Evolutionary conservation across 2,329 filamentous ascomycete species (phyloP).

Genomic region (Phialophora expanda): DNA sequence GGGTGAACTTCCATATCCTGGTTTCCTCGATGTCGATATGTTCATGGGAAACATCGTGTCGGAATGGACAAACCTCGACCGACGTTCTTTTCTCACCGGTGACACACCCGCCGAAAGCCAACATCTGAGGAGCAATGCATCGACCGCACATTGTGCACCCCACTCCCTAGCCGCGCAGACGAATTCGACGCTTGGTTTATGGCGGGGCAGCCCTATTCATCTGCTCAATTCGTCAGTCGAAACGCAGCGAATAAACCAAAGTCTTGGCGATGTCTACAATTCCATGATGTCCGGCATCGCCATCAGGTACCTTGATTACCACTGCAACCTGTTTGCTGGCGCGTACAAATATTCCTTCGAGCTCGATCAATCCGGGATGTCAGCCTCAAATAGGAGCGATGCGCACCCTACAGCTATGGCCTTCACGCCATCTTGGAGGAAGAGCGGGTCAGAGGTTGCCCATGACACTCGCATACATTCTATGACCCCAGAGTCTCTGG

Average conservation of each 20-base stretch:
- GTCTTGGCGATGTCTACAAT: conserved; percentile 28
- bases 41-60: conserved; percentile 26
- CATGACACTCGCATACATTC: background rate
- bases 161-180: background rate
- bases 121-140: background rate
- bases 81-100: background rate
- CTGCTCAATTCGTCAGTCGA: conserved; percentile 30
- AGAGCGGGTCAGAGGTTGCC: background rate
- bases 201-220: conserved; percentile 28
- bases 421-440: conserved; percentile 18
- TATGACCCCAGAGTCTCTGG: conserved; percentile 14
- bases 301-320: conserved; percentile 29
- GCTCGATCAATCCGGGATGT: conserved; percentile 2
- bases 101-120: background rate
- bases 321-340: conserved; percentile 30
- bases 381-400: background rate
- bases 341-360: conserved; percentile 30
- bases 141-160: background rate
- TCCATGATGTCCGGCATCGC: conserved; percentile 32
- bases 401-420: conserved; percentile 4
- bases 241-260: conserved; percentile 24
- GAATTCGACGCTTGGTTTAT: conserved; percentile 13
- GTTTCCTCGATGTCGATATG: conserved; percentile 21
- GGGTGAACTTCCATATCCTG: conserved; percentile 10
- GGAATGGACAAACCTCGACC: conserved; percentile 22